These are phyloP conservation scores for Boletus rufocinnamomeus DNA, from an alignment of 768 basidiomycete genomes.

Conservation along the genomic window DNA sequence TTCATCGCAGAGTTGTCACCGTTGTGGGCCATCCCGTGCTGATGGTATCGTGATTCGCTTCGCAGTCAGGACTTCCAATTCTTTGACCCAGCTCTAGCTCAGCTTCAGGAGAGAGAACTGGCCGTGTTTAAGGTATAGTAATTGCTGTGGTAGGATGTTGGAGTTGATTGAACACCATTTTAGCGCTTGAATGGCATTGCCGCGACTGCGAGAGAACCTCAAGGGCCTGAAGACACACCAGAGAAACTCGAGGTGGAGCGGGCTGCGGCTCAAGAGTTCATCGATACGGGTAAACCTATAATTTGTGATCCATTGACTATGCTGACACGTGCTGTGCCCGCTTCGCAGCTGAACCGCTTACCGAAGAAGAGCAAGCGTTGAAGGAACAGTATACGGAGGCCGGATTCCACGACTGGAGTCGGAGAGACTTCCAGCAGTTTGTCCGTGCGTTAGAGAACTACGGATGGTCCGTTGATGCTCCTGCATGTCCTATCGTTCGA, in stretches of 20 bases:
- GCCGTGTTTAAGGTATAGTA: conserved; percentile 68
- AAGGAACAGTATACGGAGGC: conserved; percentile 77
- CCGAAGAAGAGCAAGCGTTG: conserved; percentile 79
- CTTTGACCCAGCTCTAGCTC: conserved; percentile 78
- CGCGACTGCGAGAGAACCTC: conserved; percentile 64
- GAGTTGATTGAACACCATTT: not conserved
- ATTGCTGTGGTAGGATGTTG: not conserved
- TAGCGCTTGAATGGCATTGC: conserved; percentile 68
- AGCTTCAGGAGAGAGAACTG: conserved; percentile 85
- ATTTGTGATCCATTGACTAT: not conserved
- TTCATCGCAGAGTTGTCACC: conserved; percentile 8
- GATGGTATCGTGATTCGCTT: not conserved
- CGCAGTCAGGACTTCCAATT: conserved; percentile 94
- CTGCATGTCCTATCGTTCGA: not conserved
- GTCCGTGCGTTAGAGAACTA: conserved; percentile 74
- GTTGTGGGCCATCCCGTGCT: not conserved
- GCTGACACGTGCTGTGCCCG: not conserved
- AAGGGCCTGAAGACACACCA: conserved; percentile 71
- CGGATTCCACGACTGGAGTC: conserved; percentile 91
- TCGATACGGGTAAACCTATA: conserved; percentile 67
- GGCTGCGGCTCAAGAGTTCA: conserved; percentile 75
- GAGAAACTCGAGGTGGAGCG: conserved; percentile 87
- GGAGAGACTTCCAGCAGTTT: conserved; percentile 92
- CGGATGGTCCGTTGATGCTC: conserved; percentile 62
- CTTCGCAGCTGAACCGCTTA: conserved; percentile 81